A percentile compares a stretch with the other conserved stretches of the same genome.
These are phyloP conservation scores for Schoenoplectus tabernaemontani DNA, from an alignment of 202 grass and related monocot species.

Conservation along the genomic window DNA sequence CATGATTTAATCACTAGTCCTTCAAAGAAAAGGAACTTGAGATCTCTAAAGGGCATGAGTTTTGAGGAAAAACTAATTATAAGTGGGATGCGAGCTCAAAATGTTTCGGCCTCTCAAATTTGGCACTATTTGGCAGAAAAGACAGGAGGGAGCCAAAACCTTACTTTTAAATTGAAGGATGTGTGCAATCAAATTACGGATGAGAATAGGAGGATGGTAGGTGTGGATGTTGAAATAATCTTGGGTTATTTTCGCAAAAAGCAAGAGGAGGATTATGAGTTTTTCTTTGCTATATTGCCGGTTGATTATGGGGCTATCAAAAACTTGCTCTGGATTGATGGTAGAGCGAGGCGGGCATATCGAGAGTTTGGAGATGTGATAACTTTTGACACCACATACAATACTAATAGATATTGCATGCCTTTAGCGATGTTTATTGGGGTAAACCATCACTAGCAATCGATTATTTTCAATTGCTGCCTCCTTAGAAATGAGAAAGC, in stretches of 20 bases:
- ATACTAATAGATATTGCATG: slow-evolving; percentile 3
- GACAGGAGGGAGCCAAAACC: not conserved
- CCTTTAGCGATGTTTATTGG: not conserved
- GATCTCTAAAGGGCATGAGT: not conserved
- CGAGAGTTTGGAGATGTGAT: not conserved
- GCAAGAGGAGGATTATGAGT: no score
- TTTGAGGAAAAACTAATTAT: not conserved
- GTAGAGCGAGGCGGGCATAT: not conserved
- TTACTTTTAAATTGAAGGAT: not conserved
- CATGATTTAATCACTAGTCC: not conserved
- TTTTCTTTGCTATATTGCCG: not conserved
- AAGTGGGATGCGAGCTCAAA: not conserved
- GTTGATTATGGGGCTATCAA: not conserved
- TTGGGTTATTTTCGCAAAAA: no score
- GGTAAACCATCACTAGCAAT: not conserved
- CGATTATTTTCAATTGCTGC: not conserved
- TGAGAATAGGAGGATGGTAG: not conserved
- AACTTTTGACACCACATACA: not conserved
- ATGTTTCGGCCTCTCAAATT: not conserved
- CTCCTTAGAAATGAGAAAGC: not conserved
- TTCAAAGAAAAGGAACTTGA: not conserved
- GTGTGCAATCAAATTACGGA: not conserved
- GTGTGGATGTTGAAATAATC: no score
- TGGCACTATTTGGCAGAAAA: not conserved
- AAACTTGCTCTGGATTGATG: slow-evolving; percentile 1